These are phyloP conservation scores for Fusarium chuoi DNA, from an alignment of 2,329 filamentous ascomycete genomes.

Conservation along the genomic window DNA sequence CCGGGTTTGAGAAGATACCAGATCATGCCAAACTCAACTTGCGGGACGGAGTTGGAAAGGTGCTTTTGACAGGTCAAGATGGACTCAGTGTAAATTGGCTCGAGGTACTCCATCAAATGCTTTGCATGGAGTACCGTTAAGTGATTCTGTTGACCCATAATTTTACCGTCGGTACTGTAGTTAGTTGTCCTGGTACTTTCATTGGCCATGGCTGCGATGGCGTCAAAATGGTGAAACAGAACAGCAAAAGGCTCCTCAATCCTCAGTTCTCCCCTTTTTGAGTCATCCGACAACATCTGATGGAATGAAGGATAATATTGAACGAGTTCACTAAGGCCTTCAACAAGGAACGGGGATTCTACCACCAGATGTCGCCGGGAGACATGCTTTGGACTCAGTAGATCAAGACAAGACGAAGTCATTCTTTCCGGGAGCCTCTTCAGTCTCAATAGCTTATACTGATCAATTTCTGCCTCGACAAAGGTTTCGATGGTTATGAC, in stretches of 20 bases:
- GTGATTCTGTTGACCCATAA: accelerated
- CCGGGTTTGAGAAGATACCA: background rate
- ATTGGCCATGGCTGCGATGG: background rate
- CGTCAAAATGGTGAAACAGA: background rate
- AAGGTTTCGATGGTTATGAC: background rate
- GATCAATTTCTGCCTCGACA: background rate
- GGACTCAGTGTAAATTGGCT: background rate
- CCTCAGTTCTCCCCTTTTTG: background rate
- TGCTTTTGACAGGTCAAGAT: background rate
- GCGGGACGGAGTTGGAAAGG: background rate
- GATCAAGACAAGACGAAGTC: background rate
- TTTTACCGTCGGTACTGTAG: accelerated
- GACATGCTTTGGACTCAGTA: background rate
- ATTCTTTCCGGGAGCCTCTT: accelerated
- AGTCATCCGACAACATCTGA: background rate
- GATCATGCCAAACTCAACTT: background rate
- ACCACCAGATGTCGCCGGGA: background rate
- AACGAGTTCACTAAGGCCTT: background rate
- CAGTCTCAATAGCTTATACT: background rate
- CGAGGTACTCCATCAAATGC: background rate
- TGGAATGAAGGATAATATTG: background rate
- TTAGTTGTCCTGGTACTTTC: background rate
- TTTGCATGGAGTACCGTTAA: accelerated
- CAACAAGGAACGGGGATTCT: background rate
- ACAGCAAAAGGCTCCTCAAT: background rate